Conservation (phyloP, 352 stramenopile genomes). For the Pythium vanterpoolii region DNA sequence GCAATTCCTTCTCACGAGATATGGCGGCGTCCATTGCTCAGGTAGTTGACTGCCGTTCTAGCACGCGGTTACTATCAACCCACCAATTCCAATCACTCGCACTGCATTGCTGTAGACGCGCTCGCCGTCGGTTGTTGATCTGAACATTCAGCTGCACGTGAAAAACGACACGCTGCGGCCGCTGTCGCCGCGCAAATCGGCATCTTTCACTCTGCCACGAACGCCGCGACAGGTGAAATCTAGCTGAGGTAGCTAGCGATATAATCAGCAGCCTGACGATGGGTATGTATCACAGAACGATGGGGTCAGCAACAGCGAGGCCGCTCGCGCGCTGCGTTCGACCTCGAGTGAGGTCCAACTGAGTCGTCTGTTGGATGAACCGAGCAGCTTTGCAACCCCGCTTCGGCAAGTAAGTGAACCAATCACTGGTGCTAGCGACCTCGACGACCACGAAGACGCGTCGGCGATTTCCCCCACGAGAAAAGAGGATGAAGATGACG, state of each 20-base stretch:
- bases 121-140: neutral
- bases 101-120: neutral
- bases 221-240: slow-evolving; percentile 6
- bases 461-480: slow-evolving; percentile 1
- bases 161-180: neutral
- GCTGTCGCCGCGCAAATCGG: slow-evolving; percentile 28
- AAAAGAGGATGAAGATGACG: neutral
- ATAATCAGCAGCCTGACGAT: neutral
- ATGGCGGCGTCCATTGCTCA: slow-evolving; percentile 26
- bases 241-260: neutral
- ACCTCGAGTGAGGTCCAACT: slow-evolving; percentile 2
- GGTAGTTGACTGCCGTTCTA: slow-evolving; percentile 7
- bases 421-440: neutral
- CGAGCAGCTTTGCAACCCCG: no score
- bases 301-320: neutral
- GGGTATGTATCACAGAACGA: neutral
- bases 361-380: neutral
- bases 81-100: no score
- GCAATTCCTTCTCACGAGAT: slow-evolving; percentile 37
- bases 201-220: slow-evolving; percentile 23
- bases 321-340: neutral
- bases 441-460: neutral
- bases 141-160: slow-evolving; percentile 19
- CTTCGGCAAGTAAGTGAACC: neutral
- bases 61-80: no score